phyloP scores from a whole-genome alignment of 768 basidiomycete genomes.

The Tylopilus felleus region DNA sequence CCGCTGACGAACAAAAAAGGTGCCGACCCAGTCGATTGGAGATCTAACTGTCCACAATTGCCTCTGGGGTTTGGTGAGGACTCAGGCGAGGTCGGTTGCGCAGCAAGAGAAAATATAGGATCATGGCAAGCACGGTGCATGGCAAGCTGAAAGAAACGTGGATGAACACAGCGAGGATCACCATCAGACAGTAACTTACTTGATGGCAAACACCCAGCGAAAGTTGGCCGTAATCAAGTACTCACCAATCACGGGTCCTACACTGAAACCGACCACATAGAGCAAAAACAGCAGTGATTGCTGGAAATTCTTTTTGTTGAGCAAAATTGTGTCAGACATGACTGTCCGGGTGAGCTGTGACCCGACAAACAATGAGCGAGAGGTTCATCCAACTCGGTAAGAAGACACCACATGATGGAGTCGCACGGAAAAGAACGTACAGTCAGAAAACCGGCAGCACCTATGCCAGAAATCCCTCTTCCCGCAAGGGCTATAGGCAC shows the following conservation, averaged over 20 bases:
- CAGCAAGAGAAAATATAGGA: slow-evolving; percentile 41
- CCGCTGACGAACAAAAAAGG: slow-evolving; percentile 40
- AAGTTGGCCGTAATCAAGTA: slow-evolving; percentile 38
- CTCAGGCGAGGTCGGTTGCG: slow-evolving; percentile 28
- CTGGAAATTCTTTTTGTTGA: slow-evolving; percentile 44
- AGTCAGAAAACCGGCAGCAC: slow-evolving; percentile 39
- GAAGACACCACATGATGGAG: neutral
- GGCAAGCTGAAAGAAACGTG: slow-evolving; percentile 36
- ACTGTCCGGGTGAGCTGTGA: slow-evolving; percentile 40
- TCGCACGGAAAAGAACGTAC: slow-evolving; percentile 4
- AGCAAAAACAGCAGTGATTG: slow-evolving; percentile 40
- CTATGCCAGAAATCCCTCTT: too few relatives aligned
- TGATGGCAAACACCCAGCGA: slow-evolving; percentile 57
- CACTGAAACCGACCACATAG: slow-evolving; percentile 40
- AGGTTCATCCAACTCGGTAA: neutral
- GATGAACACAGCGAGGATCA: neutral
- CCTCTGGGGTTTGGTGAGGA: neutral
- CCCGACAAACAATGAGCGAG: neutral
- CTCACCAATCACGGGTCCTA: slow-evolving; percentile 45
- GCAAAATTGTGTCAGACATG: slow-evolving; percentile 41
- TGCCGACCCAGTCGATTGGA: slow-evolving; percentile 46
- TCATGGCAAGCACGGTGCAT: slow-evolving; percentile 32
- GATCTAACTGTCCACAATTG: too few relatives aligned
- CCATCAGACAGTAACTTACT: slow-evolving; percentile 30
- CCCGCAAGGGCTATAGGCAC: too few relatives aligned